These are phyloP conservation scores for Daldinia childiae DNA, from an alignment of 495 filamentous ascomycete species.

Conservation along the genomic window DNA sequence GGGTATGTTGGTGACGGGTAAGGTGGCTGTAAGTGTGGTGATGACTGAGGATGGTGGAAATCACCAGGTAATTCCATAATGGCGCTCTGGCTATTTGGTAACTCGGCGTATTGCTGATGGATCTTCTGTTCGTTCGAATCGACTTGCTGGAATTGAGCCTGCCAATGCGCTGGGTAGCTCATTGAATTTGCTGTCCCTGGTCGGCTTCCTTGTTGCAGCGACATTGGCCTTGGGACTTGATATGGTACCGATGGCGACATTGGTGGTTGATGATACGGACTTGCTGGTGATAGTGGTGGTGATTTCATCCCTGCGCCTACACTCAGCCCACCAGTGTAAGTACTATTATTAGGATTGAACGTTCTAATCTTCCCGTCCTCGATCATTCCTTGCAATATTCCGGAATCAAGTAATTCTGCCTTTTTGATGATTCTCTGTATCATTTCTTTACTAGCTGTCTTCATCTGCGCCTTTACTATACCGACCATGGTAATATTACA, in stretches of 20 bases:
- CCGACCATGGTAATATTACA: constrained; percentile 72
- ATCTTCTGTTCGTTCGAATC: constrained; percentile 40
- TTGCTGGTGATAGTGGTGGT: constrained; percentile 45
- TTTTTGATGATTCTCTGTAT: constrained; percentile 74
- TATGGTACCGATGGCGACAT: constrained; percentile 53
- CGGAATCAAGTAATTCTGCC: constrained; percentile 62
- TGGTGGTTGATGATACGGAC: constrained; percentile 44
- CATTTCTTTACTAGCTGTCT: constrained; percentile 70
- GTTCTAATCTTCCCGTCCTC: constrained; percentile 61
- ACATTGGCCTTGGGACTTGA: constrained; percentile 53
- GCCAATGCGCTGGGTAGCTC: constrained; percentile 41
- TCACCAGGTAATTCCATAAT: constrained; percentile 60
- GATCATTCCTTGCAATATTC: constrained; percentile 60
- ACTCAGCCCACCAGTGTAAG: constrained; percentile 43
- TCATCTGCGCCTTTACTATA: constrained; percentile 76
- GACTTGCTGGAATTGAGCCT: constrained; percentile 36
- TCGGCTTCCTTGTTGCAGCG: constrained; percentile 41
- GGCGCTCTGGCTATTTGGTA: constrained; percentile 32
- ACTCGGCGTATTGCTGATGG: constrained; percentile 36
- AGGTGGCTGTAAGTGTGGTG: constrained; percentile 41
- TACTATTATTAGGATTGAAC: constrained; percentile 55
- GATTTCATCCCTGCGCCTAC: constrained; percentile 44
- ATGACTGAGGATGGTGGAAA: constrained; percentile 48
- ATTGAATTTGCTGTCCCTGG: constrained; percentile 42
- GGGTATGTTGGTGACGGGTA: constrained; percentile 30